These are phyloP conservation scores for Sporothrix protearum DNA, from an alignment of 2,329 filamentous ascomycete species.

Conservation along the genomic window DNA sequence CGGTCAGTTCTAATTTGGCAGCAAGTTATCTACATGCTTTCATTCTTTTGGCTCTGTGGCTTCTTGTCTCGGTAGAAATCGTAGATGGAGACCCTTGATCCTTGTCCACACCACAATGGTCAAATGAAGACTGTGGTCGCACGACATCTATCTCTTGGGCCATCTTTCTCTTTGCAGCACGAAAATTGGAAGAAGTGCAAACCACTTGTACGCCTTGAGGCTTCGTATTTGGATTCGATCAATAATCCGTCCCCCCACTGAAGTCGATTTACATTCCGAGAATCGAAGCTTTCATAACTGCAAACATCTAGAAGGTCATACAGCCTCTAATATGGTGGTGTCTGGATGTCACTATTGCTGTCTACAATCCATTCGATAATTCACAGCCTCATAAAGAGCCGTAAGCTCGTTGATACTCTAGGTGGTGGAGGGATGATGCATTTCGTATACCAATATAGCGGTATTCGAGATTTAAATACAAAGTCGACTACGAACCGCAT, in stretches of 20 bases:
- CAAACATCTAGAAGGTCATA: not conserved
- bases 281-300: not conserved
- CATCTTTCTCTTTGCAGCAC: not conserved
- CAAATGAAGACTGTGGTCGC: not conserved
- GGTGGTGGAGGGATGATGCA: not conserved
- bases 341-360: no score
- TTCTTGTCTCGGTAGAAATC: conserved; percentile 1
- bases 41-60: not conserved
- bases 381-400: not conserved
- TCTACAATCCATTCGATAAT: not conserved
- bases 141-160: not conserved
- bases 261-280: not conserved
- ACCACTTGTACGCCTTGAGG: not conserved
- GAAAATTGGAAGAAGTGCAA: not conserved
- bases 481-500: not conserved
- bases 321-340: not conserved
- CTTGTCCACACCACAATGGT: not conserved
- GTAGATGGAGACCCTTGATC: not conserved
- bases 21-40: not conserved
- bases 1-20: not conserved
- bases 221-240: not conserved
- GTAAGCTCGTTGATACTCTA: not conserved
- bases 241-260: not conserved
- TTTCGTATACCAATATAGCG: not conserved
- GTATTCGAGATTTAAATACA: not conserved